Evolutionary conservation across 306 rosid species (phyloP), one percentile per base, ranked within the genome.

Genomic region (Ormosia emarginata): DNA sequence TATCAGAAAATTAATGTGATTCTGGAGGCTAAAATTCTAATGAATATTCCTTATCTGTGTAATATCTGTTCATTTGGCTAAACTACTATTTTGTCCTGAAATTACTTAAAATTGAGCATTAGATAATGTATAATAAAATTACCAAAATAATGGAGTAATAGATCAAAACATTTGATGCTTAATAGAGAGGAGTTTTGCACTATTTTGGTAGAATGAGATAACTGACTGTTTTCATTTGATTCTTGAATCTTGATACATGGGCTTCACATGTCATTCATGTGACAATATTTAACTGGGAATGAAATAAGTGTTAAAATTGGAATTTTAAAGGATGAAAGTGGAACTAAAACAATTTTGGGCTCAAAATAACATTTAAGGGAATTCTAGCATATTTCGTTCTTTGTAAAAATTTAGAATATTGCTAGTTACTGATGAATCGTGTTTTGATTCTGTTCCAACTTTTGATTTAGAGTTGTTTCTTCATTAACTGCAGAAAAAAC

Each of bases 401-500:
- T 7, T 52, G 33, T 13, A 41, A 78, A 84, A 46, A 50, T 24
- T 3, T 52, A 4, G 39, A 77, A 52, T 32, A 62, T 62, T 74
- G 30, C 41, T 33, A 46, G 1, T 74, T 13, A 43, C 39, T 6
- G 14, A 58, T 52, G 74, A 73, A 32, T 63, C 52, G 44, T 33
- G 73, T 59, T 63, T 81, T 75, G 72, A 61, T 79, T 61, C 43
- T 29, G 3, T 79, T 81, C 55, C 65, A 63, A 40, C 40, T 32
- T 52, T 44, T 86, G 29, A 61, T 79, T 83, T 24, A 82, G 40
- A 44, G 24, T 53, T 74, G 62, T 62, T 71, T 61, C 32, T 79
- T 40, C 75, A 46, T 49, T 65, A 34, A 88, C 73, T 87, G 82
- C 98, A 95, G 99, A 93, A 88, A 89, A 88, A 92, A 79, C 91